These are phyloP conservation scores for Russula sp. DNA, from an alignment of 768 basidiomycete species.

Conservation along the genomic window DNA sequence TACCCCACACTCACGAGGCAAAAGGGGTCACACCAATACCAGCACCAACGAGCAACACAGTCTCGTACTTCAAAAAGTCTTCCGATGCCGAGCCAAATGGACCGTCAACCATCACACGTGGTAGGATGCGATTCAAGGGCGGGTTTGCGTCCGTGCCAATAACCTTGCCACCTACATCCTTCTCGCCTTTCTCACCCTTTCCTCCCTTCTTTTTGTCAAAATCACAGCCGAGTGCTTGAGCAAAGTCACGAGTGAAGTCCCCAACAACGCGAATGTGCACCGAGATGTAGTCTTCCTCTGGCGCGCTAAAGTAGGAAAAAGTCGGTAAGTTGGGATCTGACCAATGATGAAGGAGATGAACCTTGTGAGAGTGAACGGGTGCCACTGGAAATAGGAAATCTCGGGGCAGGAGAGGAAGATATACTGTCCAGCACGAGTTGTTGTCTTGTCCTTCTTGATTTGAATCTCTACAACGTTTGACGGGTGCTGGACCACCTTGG, in stretches of 20 bases:
- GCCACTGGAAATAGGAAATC: slow-evolving; percentile 94
- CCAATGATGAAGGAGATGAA: slow-evolving; percentile 19
- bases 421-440: slow-evolving; percentile 80
- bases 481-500: slow-evolving; percentile 93
- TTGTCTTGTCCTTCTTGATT: slow-evolving; percentile 93
- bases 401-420: slow-evolving; percentile 90
- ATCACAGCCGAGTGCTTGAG: slow-evolving; percentile 78
- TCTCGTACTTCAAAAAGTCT: slow-evolving; percentile 87
- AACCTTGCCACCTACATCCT: slow-evolving; percentile 45
- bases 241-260: slow-evolving; percentile 81
- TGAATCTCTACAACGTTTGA: slow-evolving; percentile 92
- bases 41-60: slow-evolving; percentile 81
- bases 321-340: slow-evolving; percentile 4
- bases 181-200: slow-evolving; percentile 34
- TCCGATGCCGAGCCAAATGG: slow-evolving; percentile 92
- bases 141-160: slow-evolving; percentile 50
- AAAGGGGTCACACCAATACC: slow-evolving; percentile 98
- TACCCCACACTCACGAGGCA: slow-evolving; percentile 61
- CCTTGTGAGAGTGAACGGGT: slow-evolving; percentile 93
- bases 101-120: slow-evolving; percentile 93
- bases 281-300: slow-evolving; percentile 92
- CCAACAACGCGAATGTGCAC: slow-evolving; percentile 91
- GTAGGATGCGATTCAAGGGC: slow-evolving; percentile 65
- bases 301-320: slow-evolving; percentile 48
- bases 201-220: slow-evolving; percentile 49